phyloP scores from a whole-genome alignment of 345 rosid species.

The Bruguiera gymnorhiza region DNA sequence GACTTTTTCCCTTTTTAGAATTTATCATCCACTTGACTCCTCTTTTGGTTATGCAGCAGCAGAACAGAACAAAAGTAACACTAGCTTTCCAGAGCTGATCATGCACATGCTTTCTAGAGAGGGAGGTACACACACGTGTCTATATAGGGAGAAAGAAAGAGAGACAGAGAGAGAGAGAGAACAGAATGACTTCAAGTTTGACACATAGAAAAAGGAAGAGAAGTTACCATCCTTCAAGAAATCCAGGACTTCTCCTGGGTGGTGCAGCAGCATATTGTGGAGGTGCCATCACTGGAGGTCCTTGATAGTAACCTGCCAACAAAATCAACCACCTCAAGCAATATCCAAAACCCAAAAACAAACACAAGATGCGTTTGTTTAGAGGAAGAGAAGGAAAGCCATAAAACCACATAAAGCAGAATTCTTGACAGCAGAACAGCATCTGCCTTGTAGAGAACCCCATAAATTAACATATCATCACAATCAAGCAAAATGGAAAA shows the following conservation, averaged over 20 bases:
- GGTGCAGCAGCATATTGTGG: conserved; percentile 43
- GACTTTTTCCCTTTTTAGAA: too few species aligned
- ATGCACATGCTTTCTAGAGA: too few species aligned
- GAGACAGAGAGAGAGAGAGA: not conserved
- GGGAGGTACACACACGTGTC: too few species aligned
- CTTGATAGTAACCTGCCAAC: conserved; percentile 42
- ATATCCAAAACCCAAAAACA: not conserved
- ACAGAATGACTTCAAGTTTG: not conserved
- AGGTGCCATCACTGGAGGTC: conserved; percentile 49
- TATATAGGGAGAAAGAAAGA: too few species aligned
- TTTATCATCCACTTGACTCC: not conserved
- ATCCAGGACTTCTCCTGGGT: conserved; percentile 31
- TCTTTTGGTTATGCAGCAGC: not conserved
- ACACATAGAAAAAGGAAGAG: not conserved
- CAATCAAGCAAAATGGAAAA: too few species aligned
- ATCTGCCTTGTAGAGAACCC: too few species aligned
- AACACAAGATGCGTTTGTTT: not conserved
- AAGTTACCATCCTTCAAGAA: conserved; percentile 46
- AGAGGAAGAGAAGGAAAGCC: not conserved
- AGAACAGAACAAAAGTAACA: not conserved
- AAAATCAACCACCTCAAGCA: not conserved
- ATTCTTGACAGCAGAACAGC: too few species aligned
- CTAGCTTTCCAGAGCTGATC: too few species aligned
- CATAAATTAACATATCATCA: too few species aligned
- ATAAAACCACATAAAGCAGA: too few species aligned